Evolutionary conservation across 2,329 filamentous ascomycete species (phyloP), one percentile per base, ranked within the genome.

Genomic region (Aureobasidium zeae): DNA sequence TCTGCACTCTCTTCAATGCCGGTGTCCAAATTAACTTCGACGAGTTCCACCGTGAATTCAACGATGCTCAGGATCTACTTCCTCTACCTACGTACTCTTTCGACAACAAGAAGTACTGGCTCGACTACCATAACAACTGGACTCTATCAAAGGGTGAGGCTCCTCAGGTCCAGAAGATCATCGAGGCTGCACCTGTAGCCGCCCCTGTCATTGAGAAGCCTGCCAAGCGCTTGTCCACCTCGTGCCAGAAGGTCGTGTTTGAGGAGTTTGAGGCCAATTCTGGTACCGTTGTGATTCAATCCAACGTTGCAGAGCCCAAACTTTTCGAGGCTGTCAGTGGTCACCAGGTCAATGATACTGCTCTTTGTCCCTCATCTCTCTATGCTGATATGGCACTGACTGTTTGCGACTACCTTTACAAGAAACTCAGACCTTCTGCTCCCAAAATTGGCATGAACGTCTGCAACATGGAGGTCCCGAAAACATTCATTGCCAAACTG

Each of bases 41-140:
- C 48, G 82, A 86, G 61, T 83, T 75, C 55, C 77, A 83, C 60
- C 67, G 70, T 31, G 70, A 76, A 42, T 82, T 79, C 57, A 72
- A 76, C 51, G 57, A 65, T 26, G 68, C 69, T 1, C 71, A 79
- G 30, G 66, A 73, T 30, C 64, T 85, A 12, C 63, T 83, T n/a
- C 66, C 73, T n/a, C 64, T 86, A 3, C 81, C 81, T 2, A 70
- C 72, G 0, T 86, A 86, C 57, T 70, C 70, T 0, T 86, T 79
- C 57, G 78, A 86, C 57, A 66, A 74, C 50, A 84, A 85, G 68
- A 77, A 75, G 52, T 84, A 85, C 61, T 83, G 79, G 79, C 70
- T 83, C 12, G 76, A 77, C 56, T 83, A 83, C 59, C 68, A 71
- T 49, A 80, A 83, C 49, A 79, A 86, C 60, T 87, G 81, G 77